phyloP scores from a whole-genome alignment of 2,329 filamentous ascomycete genomes.

The Corinectria fuckeliana region DNA sequence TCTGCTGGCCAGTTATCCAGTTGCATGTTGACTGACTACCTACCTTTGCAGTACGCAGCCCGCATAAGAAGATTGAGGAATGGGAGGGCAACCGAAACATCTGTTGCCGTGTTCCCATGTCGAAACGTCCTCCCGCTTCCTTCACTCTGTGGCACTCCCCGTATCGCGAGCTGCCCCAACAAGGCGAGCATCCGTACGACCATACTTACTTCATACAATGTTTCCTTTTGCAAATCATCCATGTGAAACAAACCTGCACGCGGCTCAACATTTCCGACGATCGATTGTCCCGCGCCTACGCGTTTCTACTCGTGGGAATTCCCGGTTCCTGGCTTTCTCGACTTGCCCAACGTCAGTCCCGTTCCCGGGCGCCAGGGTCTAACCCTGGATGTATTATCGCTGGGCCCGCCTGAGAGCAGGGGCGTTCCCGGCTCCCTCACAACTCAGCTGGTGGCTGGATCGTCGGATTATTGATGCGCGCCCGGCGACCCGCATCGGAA shows the following conservation, averaged over 20 bases:
- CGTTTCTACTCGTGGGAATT: neutral
- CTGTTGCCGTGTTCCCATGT: neutral
- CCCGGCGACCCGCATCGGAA: neutral
- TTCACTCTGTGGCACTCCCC: neutral
- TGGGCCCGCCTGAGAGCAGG: neutral
- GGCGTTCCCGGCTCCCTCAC: neutral
- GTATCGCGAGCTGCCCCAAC: neutral
- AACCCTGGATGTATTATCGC: too few relatives aligned
- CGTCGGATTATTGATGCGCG: neutral
- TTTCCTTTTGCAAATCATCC: neutral
- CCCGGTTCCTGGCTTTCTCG: too few relatives aligned
- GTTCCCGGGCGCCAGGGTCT: too few relatives aligned
- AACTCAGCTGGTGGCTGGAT: neutral
- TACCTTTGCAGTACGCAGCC: neutral
- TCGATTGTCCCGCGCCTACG: neutral
- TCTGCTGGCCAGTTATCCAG: neutral
- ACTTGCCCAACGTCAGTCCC: neutral
- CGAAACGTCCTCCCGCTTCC: neutral
- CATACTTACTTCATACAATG: too few relatives aligned
- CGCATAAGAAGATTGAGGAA: neutral
- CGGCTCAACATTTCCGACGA: neutral
- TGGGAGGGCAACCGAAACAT: neutral
- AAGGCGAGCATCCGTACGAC: neutral
- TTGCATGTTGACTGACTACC: neutral
- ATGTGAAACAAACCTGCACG: neutral